Evolutionary conservation across 805 yeast genomes (phyloP), one percentile per base, ranked within the genome.

Genomic region (Starmerella vitae): DNA sequence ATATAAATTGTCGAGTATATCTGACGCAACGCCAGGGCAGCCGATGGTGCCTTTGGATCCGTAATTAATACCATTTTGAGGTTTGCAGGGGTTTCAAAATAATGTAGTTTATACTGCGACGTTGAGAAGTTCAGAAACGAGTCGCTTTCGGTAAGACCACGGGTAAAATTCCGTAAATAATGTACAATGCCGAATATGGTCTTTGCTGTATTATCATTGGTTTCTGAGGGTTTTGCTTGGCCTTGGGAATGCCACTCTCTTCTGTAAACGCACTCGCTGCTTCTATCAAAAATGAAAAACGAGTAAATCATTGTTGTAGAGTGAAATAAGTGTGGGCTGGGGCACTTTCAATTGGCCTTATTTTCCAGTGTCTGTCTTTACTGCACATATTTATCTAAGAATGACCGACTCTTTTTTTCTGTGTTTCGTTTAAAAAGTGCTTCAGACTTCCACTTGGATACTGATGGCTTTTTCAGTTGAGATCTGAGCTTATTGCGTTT

Each of bases 221-320:
- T 15, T n/a, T 33, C 45, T 3, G 30, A 25, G 6, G 30, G 20
- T 22, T 28, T 20, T 13, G 34, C 3, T 17, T 71, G 67, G 43
- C 67, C 38, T 19, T 38, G 33, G 13, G 33, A 36, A 34, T 56
- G 53, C 76, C 78, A 86, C 56, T 82, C 93, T 38, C 93, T 65
- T 46, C 72, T 72, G 60, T 73, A 88, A 15, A 88, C 74, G 58
- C 97, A 86, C 46, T 79, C 76, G 50, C 96, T 82, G 61, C 88
- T 96, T 56, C 91, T 71, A 57, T 88, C 96, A 56, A 79, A 88
- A 39, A 88, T 72, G 81, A 85, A 82, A 55, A 86, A 79, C 9
- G 94, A 81, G 62, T 78, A 77, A 33, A 85, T 74, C 29, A 51
- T 53, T 18, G 26, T 28, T 31, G n/a, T 21, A n/a, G 20, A 22